These are phyloP conservation scores for Lodderomyces theae DNA, from an alignment of 1,139 yeast species.

Conservation along the genomic window DNA sequence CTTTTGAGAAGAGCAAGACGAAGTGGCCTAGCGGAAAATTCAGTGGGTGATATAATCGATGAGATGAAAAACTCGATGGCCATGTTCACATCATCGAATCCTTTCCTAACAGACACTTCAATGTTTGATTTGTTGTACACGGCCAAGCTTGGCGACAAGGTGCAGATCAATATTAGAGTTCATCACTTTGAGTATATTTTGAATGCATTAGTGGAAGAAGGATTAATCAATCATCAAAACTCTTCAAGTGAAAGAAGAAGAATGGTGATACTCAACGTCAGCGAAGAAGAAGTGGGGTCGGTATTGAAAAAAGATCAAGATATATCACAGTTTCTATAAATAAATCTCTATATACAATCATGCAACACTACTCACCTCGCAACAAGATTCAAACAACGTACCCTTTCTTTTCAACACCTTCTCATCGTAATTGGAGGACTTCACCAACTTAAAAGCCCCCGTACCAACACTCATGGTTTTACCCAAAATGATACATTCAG, in stretches of 20 bases:
- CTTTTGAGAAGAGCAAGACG: slow-evolving; percentile 63
- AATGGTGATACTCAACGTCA: slow-evolving; percentile 59
- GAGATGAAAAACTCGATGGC: slow-evolving; percentile 54
- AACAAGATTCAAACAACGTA: slow-evolving; percentile 59
- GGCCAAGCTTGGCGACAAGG: slow-evolving; percentile 7
- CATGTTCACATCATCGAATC: slow-evolving; percentile 8
- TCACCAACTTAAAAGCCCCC: slow-evolving; percentile 87
- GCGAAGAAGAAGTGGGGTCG: slow-evolving; percentile 65
- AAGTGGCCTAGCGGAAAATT: slow-evolving; percentile 67
- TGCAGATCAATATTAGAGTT: slow-evolving; percentile 28
- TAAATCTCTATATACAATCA: background rate
- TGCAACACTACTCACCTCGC: slow-evolving; percentile 17
- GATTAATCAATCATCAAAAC: slow-evolving; percentile 66
- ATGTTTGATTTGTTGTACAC: slow-evolving; percentile 13
- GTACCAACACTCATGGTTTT: slow-evolving; percentile 98
- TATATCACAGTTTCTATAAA: slow-evolving; percentile 14
- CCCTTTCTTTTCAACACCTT: slow-evolving; percentile 49
- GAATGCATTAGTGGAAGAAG: slow-evolving; percentile 72
- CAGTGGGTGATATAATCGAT: slow-evolving; percentile 74
- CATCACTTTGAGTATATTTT: slow-evolving; percentile 52
- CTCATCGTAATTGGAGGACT: slow-evolving; percentile 47
- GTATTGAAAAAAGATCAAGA: slow-evolving; percentile 57
- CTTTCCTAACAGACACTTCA: slow-evolving; percentile 4
- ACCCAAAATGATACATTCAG: slow-evolving; percentile 95
- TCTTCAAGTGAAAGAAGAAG: slow-evolving; percentile 66